Conservation (phyloP, 2,329 filamentous ascomycete species). For the Aureobasidium zeae region DNA sequence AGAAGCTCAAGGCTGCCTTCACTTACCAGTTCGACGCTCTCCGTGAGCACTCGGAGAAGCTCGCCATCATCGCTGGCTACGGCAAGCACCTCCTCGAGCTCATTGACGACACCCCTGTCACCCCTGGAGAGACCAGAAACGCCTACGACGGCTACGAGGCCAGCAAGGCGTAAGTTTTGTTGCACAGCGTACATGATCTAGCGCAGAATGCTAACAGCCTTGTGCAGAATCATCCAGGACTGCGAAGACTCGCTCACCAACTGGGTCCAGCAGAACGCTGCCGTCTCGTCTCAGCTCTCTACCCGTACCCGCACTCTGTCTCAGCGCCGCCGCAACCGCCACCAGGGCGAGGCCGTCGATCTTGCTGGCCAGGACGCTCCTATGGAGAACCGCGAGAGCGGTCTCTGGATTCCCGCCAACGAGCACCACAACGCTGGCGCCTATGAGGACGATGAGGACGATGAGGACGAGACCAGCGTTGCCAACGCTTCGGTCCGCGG, state of each 20-base stretch:
- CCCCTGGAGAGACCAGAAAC: constrained; percentile 87
- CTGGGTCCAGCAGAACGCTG: constrained; percentile 87
- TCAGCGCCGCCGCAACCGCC: constrained; percentile 63
- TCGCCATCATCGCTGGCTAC: constrained; percentile 94
- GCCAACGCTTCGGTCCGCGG: constrained; percentile 36
- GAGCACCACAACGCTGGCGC: constrained; percentile 52
- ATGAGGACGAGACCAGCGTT: constrained; percentile 45
- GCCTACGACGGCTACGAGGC: constrained; percentile 98
- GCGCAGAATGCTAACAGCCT: constrained; percentile 19
- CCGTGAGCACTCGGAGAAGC: constrained; percentile 94
- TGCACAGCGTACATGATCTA: not conserved
- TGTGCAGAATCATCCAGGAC: constrained; percentile 82
- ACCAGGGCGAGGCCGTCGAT: constrained; percentile 61
- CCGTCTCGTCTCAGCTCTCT: constrained; percentile 78
- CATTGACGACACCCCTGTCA: constrained; percentile 92
- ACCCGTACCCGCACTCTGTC: constrained; percentile 80
- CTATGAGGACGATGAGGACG: constrained; percentile 57
- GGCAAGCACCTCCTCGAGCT: constrained; percentile 97
- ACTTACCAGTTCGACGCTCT: constrained; percentile 97
- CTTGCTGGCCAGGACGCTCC: constrained; percentile 74
- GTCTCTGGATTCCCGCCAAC: constrained; percentile 69
- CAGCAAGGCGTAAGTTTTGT: constrained; percentile 62
- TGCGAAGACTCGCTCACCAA: constrained; percentile 96
- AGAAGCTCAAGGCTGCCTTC: constrained; percentile 98
- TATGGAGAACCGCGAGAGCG: constrained; percentile 61